Evolutionary conservation across 2,329 filamentous ascomycete genomes (phyloP).

Genomic region (Claviceps monticola): DNA sequence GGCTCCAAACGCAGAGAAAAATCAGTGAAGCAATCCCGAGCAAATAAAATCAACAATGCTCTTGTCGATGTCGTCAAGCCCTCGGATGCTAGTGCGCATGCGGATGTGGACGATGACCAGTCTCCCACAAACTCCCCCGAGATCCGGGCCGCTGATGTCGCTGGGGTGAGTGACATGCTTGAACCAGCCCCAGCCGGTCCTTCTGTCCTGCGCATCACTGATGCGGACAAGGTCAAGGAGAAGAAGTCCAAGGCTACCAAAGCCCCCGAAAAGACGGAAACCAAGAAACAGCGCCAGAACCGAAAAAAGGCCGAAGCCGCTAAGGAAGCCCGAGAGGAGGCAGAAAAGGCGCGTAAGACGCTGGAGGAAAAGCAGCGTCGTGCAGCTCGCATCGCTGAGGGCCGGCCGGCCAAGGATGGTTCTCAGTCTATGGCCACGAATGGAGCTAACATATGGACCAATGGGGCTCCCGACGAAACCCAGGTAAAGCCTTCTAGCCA

Average conservation of each 20-base stretch:
- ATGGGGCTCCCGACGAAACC: constrained; percentile 20
- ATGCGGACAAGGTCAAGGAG: constrained; percentile 47
- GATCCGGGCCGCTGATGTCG: constrained; percentile 39
- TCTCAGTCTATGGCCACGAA: constrained; percentile 40
- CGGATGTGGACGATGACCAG: constrained; percentile 70
- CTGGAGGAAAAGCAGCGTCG: constrained; percentile 74
- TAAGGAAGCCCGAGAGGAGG: constrained; percentile 60
- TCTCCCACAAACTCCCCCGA: constrained; percentile 57
- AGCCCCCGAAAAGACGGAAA: constrained; percentile 55
- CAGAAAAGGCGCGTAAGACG: constrained; percentile 63
- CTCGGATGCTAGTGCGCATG: constrained; percentile 55
- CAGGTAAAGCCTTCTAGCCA: constrained; percentile 20
- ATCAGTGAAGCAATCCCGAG: constrained; percentile 56
- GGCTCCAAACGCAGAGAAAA: constrained; percentile 51
- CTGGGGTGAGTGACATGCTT: constrained; percentile 83
- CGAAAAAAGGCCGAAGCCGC: constrained; percentile 73
- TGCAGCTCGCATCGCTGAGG: constrained; percentile 67
- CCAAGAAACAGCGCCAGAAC: constrained; percentile 94
- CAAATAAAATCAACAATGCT: constrained; percentile 34
- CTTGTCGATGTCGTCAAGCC: constrained; percentile 28
- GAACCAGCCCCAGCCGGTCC: constrained; percentile 56
- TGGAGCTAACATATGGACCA: constrained; percentile 29
- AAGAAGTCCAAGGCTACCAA: constrained; percentile 49
- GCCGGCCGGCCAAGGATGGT: constrained; percentile 71
- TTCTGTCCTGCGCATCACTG: constrained; percentile 65